Conservation (phyloP, 768 basidiomycete species). For the Rhodotorula sphaerocarpa region DNA sequence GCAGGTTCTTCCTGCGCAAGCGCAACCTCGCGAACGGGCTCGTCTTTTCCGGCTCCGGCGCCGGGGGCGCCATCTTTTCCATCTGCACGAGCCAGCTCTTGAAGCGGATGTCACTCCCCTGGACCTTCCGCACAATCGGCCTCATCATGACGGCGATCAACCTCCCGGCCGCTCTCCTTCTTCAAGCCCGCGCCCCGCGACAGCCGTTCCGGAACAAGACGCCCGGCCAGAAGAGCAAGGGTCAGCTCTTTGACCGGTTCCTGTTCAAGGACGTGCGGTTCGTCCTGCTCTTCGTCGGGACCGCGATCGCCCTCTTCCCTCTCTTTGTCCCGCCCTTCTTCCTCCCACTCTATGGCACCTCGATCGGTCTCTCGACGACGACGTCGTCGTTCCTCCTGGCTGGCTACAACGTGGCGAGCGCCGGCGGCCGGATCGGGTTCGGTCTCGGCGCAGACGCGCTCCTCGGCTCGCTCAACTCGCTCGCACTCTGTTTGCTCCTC, state of each 20-base stretch:
- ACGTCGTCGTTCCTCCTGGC: constrained; percentile 32
- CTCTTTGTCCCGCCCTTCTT: constrained; percentile 41
- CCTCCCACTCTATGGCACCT: constrained; percentile 38
- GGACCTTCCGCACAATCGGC: constrained; percentile 39
- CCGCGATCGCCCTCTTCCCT: constrained; percentile 34
- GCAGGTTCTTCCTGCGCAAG: not conserved
- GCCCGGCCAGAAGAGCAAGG: not conserved
- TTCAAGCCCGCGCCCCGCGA: constrained; percentile 1
- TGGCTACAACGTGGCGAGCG: constrained; percentile 40
- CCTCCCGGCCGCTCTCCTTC: constrained; percentile 2
- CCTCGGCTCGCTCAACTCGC: constrained; percentile 39
- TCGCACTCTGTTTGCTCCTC: constrained; percentile 34
- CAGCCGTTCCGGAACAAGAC: constrained; percentile 1
- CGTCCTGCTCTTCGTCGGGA: constrained; percentile 24
- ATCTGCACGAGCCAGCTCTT: constrained; percentile 28
- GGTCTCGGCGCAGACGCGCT: constrained; percentile 36
- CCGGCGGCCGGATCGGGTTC: constrained; percentile 37
- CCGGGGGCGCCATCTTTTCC: constrained; percentile 36
- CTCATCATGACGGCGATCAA: constrained; percentile 26
- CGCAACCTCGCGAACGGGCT: constrained; percentile 25
- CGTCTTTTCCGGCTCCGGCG: constrained; percentile 37
- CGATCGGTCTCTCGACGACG: constrained; percentile 30
- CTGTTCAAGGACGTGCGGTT: constrained; percentile 36
- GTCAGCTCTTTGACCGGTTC: constrained; percentile 32
- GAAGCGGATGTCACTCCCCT: constrained; percentile 23